Evolutionary conservation across 73 alveolate species (phyloP).

Genomic region (Effrenium voratum): DNA sequence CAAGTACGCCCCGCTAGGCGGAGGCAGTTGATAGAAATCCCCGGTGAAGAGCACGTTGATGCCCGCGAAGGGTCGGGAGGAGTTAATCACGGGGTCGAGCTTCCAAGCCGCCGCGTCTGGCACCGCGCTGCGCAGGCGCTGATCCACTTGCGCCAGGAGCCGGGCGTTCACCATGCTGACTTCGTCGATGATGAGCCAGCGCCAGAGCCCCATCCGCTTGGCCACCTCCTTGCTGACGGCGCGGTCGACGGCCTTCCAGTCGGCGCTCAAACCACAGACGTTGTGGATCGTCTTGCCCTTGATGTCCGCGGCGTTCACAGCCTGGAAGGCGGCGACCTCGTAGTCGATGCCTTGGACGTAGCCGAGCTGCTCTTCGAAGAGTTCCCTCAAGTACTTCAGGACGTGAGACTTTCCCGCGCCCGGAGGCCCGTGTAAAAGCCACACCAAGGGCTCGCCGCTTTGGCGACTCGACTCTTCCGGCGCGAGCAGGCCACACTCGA

Average conservation of each 20-base stretch:
- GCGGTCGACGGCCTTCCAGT: background rate
- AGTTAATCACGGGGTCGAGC: too few species aligned
- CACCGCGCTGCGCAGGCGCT: background rate
- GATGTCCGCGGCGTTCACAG: constrained; percentile 20
- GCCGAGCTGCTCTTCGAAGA: background rate
- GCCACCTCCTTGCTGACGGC: background rate
- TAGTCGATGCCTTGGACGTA: constrained; percentile 1
- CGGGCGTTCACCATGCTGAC: constrained; percentile 32
- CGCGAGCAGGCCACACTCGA: background rate
- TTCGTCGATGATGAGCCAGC: constrained; percentile 28
- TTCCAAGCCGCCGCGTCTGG: background rate
- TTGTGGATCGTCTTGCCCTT: background rate
- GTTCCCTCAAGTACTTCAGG: background rate
- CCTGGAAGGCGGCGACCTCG: background rate
- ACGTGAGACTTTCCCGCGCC: constrained; percentile 9
- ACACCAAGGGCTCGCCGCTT: background rate
- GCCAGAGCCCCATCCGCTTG: background rate
- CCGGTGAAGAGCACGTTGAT: constrained; percentile 52
- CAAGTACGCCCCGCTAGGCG: background rate
- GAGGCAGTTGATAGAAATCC: constrained; percentile 51
- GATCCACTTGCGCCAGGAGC: constrained; percentile 5
- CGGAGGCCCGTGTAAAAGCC: background rate
- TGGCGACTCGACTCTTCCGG: background rate
- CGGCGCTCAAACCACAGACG: background rate
- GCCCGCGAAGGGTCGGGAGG: too few species aligned